Percentiles rank a stretch among this genome's conserved stretches.
phyloP scores from a whole-genome alignment of 768 basidiomycete genomes.

The Suillus tomentosus region DNA sequence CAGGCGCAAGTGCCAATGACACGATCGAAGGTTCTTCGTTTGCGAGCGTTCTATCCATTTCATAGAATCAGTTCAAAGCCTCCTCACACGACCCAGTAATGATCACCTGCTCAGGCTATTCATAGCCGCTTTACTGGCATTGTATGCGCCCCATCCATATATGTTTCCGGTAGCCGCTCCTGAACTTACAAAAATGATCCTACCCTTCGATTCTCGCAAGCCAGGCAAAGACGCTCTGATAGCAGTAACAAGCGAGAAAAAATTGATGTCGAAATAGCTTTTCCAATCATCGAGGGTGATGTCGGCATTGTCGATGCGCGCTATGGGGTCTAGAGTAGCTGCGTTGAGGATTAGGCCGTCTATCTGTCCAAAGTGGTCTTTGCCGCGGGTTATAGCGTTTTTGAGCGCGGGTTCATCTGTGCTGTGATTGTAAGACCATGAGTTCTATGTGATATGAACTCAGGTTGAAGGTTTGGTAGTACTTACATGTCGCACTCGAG shows the following conservation, averaged over 20 bases:
- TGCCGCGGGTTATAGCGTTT: constrained; percentile 55
- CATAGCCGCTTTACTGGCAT: constrained; percentile 85
- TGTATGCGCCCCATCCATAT: constrained; percentile 80
- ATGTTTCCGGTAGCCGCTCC: constrained; percentile 74
- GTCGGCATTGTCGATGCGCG: constrained; percentile 53
- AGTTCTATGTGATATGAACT: background rate
- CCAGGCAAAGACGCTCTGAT: constrained; percentile 68
- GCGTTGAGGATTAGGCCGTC: constrained; percentile 87
- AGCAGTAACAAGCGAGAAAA: constrained; percentile 80
- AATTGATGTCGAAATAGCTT: constrained; percentile 79
- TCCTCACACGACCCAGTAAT: constrained; percentile 6
- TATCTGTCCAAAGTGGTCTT: constrained; percentile 56
- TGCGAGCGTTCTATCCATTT: constrained; percentile 67
- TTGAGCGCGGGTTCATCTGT: constrained; percentile 56
- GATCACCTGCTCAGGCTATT: constrained; percentile 77
- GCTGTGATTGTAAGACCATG: constrained; percentile 38
- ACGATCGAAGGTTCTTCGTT: constrained; percentile 79
- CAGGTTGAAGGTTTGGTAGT: constrained; percentile 19
- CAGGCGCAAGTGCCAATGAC: constrained; percentile 81
- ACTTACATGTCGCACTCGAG: constrained; percentile 80
- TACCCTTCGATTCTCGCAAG: constrained; percentile 67
- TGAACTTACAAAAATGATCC: constrained; percentile 82
- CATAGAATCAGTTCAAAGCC: constrained; percentile 12
- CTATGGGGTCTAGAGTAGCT: constrained; percentile 72
- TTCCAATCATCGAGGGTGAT: constrained; percentile 64